These are phyloP conservation scores for Elaeis oleifera DNA, from an alignment of 202 grass and related monocot genomes.

Conservation along the genomic window DNA sequence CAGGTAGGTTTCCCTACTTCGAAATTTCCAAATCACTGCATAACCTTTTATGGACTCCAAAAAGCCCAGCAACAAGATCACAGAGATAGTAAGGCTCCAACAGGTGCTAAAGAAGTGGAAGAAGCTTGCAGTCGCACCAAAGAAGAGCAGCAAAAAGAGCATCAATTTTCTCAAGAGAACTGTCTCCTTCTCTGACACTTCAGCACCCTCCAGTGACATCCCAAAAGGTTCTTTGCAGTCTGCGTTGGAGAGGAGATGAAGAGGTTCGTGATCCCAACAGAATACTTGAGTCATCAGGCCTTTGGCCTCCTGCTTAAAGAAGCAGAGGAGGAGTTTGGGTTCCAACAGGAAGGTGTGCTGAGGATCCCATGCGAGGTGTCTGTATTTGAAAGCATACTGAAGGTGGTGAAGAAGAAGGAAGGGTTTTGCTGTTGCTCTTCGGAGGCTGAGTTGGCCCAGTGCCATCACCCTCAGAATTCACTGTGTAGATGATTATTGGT, in stretches of 20 bases:
- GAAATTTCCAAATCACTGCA: too few species aligned
- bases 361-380: constrained; percentile 65
- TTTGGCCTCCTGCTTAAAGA: constrained; percentile 68
- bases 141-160: constrained; percentile 23
- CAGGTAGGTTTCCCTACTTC: too few species aligned
- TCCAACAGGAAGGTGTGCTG: constrained; percentile 60
- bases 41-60: neutral
- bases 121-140: constrained; percentile 42
- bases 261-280: constrained; percentile 73
- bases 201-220: constrained; percentile 5
- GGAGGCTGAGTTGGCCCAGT: constrained; percentile 32
- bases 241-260: constrained; percentile 79
- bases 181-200: constrained; percentile 13
- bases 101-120: constrained; percentile 85
- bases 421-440: constrained; percentile 38
- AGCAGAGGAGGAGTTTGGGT: constrained; percentile 88
- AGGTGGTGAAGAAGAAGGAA: constrained; percentile 37
- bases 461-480: constrained; percentile 9
- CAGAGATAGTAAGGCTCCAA: constrained; percentile 64
- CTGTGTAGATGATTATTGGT: constrained; percentile 40
- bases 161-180: constrained; percentile 22
- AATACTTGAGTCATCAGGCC: constrained; percentile 60
- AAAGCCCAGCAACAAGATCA: constrained; percentile 65
- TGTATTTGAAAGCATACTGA: constrained; percentile 48
- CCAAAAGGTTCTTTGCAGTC: constrained; percentile 61